Evolutionary conservation across 202 grass and related monocot genomes (phyloP).

Genomic region (Panicum virgatum): DNA sequence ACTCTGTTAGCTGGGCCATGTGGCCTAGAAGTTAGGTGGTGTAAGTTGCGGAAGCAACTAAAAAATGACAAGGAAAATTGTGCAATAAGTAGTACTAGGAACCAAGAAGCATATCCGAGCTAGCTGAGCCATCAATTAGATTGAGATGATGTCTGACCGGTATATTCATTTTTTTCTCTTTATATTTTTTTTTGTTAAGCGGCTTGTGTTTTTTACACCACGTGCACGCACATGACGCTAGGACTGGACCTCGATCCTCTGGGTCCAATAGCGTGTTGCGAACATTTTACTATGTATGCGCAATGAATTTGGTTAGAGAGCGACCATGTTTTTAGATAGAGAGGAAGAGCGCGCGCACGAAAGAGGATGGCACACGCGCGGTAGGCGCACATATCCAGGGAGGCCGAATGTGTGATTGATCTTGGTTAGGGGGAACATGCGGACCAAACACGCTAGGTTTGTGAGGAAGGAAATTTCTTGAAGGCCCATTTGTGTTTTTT

Average conservation of each 20-base stretch:
- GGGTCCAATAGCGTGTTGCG: background rate
- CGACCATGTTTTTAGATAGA: no score
- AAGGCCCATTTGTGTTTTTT: background rate
- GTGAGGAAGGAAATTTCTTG: background rate
- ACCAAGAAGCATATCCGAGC: constrained; percentile 17
- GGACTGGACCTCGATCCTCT: constrained; percentile 30
- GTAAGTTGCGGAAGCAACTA: no score
- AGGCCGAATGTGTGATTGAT: no score
- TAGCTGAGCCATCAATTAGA: background rate
- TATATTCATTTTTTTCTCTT: background rate
- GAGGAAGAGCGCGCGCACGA: no score
- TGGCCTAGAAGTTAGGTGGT: no score
- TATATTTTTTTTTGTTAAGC: background rate
- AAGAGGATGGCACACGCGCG: no score
- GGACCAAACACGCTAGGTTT: no score
- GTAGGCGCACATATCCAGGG: no score
- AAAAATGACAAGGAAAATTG: no score
- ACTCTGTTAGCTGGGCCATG: no score
- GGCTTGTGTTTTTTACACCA: background rate
- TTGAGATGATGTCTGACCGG: constrained; percentile 1
- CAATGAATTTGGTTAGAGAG: background rate
- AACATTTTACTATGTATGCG: background rate
- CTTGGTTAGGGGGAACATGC: no score
- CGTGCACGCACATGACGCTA: constrained; percentile 38
- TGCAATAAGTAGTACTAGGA: background rate